Base-by-base conservation (phyloP, 2,329 filamentous ascomycete species). In the Aspergillus tamarii region DNA sequence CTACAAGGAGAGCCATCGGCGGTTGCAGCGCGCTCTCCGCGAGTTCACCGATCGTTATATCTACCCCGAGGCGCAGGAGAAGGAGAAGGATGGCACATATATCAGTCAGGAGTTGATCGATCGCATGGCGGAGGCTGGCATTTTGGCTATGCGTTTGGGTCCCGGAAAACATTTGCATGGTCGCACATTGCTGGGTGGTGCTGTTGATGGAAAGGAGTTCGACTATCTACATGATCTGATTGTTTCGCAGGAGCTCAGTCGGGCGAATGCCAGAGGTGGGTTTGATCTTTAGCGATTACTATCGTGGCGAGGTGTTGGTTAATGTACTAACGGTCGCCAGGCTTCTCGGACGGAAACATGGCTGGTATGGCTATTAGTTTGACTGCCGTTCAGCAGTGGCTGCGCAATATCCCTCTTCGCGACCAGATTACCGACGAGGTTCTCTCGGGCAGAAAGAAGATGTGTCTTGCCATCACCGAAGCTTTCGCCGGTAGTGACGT, bases 191-290 rank as follows among this genome's bases (percentile, higher is more conserved):
- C 79, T 94, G 60, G 85, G 84, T 64, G 91, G 91, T 52, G 89
- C 84, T 19, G 84, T 93, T 60, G 87, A 91, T 73, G 91, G 91
- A 57, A 88, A 93, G 77, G 89, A 94, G 66, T 96, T 94, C 71
- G 92, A 96, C 77, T 94, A 93, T 78, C 92, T 96, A 79, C 92
- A 95, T 77, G 92, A 95, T 75, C 76, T 95, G 75, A 87, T 96
- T 67, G 82, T 91, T 59, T 81, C 84, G 10, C 92, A 96, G 79
- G 93, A 96, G 78, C 80, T 91, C 68, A 84, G 85, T 1, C 85
- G 93, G 36, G 82, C 87, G 8, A 92, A 90, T 76, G 88, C 90
- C 32, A 83, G 91, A 70, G 93, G 74, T 74, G 43, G 11, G 67
- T 67, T 52, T 26, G 23, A 8, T 23, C 28, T 5, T 21, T 34